Evolutionary conservation across 495 filamentous ascomycete species (phyloP).

Genomic region (Daldinia caldariorum): DNA sequence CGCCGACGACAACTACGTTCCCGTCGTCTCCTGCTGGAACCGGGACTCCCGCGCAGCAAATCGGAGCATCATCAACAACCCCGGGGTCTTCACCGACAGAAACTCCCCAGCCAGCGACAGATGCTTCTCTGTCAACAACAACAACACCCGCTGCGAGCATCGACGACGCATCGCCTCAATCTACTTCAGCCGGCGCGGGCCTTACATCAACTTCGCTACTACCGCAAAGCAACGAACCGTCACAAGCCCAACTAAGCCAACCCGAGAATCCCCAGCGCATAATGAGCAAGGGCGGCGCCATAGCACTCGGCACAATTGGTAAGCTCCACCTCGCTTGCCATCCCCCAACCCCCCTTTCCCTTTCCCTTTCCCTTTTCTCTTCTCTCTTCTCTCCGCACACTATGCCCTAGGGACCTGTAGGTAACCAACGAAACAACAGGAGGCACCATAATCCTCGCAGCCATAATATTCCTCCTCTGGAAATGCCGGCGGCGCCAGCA

Average conservation of each 20-base stretch:
- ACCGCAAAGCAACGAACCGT: slow-evolving; percentile 2
- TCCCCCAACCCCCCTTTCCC: not conserved
- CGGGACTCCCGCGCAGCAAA: not conserved
- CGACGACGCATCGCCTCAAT: not conserved
- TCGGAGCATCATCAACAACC: not conserved
- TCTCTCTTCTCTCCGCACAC: too few species aligned
- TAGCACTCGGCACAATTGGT: slow-evolving; percentile 38
- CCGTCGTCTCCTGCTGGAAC: slow-evolving; percentile 7
- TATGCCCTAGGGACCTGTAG: too few species aligned
- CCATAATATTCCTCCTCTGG: slow-evolving; percentile 29
- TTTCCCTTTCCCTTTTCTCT: too few species aligned
- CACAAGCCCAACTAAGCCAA: slow-evolving; percentile 28
- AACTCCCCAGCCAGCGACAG: not conserved
- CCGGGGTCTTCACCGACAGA: not conserved
- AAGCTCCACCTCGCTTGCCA: slow-evolving; percentile 3
- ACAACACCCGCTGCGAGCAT: slow-evolving; percentile 8
- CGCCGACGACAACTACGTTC: slow-evolving; percentile 25
- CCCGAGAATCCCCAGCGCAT: not conserved
- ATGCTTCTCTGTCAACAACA: slow-evolving; percentile 5
- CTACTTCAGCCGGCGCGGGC: not conserved
- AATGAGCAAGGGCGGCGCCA: slow-evolving; percentile 30
- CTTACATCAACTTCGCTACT: not conserved
- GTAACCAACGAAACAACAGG: slow-evolving; percentile 6
- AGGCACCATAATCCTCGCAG: slow-evolving; percentile 19
- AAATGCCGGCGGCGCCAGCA: slow-evolving; percentile 22